Percentiles rank a stretch among this genome's conserved stretches.
These are phyloP conservation scores for Xylariaceae sp. DNA, from an alignment of 2,329 filamentous ascomycete genomes.

Conservation along the genomic window DNA sequence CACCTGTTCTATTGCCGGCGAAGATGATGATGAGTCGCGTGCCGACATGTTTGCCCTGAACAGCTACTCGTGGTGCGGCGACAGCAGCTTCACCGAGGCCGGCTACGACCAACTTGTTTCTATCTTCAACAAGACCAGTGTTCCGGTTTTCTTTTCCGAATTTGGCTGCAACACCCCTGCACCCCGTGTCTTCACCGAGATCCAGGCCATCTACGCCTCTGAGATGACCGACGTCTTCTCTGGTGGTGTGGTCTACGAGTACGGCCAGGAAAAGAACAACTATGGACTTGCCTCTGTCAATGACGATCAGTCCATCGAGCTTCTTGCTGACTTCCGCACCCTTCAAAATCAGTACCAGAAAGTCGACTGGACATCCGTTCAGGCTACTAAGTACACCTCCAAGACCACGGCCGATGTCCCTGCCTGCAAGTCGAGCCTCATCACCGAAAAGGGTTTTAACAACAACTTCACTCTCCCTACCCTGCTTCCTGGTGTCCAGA, in stretches of 20 bases:
- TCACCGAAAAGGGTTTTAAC: conserved; percentile 66
- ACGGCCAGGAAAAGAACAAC: conserved; percentile 66
- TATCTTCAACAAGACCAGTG: conserved; percentile 62
- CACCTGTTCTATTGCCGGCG: conserved; percentile 59
- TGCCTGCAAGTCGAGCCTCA: conserved; percentile 63
- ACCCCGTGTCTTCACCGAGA: conserved; percentile 76
- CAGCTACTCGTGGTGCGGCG: conserved; percentile 70
- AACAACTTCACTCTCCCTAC: conserved; percentile 75
- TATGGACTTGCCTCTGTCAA: conserved; percentile 64
- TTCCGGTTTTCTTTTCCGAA: conserved; percentile 81
- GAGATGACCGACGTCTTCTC: conserved; percentile 68
- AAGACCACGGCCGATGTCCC: conserved; percentile 50
- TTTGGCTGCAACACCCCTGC: conserved; percentile 71
- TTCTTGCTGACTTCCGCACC: conserved; percentile 67
- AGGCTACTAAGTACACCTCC: conserved; percentile 58
- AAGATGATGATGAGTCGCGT: conserved; percentile 58
- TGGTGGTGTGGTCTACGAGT: conserved; percentile 81
- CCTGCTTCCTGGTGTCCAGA: conserved; percentile 64
- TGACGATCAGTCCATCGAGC: conserved; percentile 52
- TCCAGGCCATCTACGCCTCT: conserved; percentile 66
- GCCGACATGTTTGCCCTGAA: conserved; percentile 78
- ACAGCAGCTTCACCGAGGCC: conserved; percentile 60
- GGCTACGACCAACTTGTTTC: conserved; percentile 62
- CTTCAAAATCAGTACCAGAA: conserved; percentile 73
- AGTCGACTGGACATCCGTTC: conserved; percentile 67